A percentile compares a stretch with the other conserved stretches of the same genome.
phyloP scores from a whole-genome alignment of 2,329 filamentous ascomycete species.

The Pochonia chlamydosporia region DNA sequence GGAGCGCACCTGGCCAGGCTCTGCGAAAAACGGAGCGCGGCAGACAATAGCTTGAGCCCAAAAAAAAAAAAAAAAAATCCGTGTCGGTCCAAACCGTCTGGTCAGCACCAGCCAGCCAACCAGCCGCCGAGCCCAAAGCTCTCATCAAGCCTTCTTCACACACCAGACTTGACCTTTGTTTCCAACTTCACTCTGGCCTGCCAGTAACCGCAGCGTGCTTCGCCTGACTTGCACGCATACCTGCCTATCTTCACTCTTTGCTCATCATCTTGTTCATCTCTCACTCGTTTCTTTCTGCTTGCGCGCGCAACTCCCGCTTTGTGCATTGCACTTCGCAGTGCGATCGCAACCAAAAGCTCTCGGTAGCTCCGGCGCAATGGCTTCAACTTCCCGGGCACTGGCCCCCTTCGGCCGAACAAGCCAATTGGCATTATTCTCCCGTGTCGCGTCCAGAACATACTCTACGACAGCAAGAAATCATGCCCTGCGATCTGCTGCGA shows the following conservation, averaged over 20 bases:
- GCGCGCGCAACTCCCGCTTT: neutral
- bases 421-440: constrained; percentile 22
- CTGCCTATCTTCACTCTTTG: neutral
- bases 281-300: neutral
- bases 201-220: no score
- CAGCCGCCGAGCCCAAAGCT: no score
- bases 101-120: no score
- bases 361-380: constrained; percentile 28
- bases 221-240: no score
- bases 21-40: no score
- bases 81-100: no score
- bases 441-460: constrained; percentile 26
- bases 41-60: neutral
- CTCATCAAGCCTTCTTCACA: no score
- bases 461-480: constrained; percentile 25
- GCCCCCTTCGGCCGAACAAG: constrained; percentile 26
- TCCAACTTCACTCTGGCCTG: no score
- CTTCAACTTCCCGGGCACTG: constrained; percentile 39
- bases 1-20: neutral
- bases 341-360: constrained; percentile 11
- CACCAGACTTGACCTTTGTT: no score
- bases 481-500: constrained; percentile 15
- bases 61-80: neutral
- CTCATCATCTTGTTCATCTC: neutral
- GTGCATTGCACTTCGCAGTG: constrained; percentile 1